phyloP scores from a whole-genome alignment of 2,329 filamentous ascomycete species.

The Pestalotiopsis sp. region DNA sequence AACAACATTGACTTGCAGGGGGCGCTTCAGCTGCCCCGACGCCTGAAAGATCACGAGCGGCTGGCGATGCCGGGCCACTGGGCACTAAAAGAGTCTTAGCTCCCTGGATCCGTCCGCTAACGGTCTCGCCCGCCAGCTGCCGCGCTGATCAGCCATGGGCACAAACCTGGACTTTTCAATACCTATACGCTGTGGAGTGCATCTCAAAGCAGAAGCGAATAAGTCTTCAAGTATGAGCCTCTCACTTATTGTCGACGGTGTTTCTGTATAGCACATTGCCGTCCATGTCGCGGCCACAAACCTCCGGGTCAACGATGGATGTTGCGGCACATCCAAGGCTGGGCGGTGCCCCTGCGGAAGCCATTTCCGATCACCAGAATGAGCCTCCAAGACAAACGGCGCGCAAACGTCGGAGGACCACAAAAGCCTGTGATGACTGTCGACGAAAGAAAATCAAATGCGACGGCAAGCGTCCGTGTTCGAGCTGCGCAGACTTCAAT shows the following conservation, averaged over 20 bases:
- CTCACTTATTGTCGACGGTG: not conserved
- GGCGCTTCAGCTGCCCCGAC: not conserved
- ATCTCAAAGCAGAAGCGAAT: too few relatives aligned
- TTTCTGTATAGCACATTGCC: not conserved
- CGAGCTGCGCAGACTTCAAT: conserved; percentile 16
- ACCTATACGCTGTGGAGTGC: too few relatives aligned
- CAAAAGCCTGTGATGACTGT: conserved; percentile 14
- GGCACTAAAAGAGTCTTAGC: not conserved
- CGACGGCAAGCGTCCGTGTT: conserved; percentile 14
- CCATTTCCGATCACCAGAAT: not conserved
- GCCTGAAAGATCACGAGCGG: not conserved
- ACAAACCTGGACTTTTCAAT: too few relatives aligned
- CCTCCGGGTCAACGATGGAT: not conserved
- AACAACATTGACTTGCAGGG: not conserved
- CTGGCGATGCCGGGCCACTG: not conserved
- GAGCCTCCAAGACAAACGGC: not conserved
- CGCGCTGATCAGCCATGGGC: not conserved
- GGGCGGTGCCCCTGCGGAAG: not conserved
- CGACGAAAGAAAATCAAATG: conserved; percentile 16
- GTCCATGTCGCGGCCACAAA: not conserved
- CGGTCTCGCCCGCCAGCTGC: not conserved
- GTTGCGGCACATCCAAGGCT: not conserved
- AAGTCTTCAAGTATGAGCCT: not conserved
- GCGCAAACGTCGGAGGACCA: conserved; percentile 11
- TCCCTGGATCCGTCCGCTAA: not conserved